Base-by-base conservation (phyloP, 129 eudicot genomes). In the Flaveria linearis region DNA sequence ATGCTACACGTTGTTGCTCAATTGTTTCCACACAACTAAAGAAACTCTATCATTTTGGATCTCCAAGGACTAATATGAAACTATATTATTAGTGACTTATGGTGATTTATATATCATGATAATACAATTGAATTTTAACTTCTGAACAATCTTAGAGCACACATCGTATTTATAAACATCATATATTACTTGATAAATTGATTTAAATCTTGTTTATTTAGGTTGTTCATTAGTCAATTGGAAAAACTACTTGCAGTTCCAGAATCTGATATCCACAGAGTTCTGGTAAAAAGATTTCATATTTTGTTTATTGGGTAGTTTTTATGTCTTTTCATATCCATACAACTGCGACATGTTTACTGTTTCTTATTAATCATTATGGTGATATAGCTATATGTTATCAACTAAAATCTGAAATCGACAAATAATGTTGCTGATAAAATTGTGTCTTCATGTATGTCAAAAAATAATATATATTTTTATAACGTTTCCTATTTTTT, bases 371-470 rank as follows among this genome's bases (percentile, higher is more conserved):
- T 18, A 55, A 55, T 55, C 23, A 17, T 55, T n/a, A 8, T 55
- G 61, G 23, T 55, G 23, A 17, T 8, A 18, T 20, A 55, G 53
- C 53, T 49, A 49, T 49, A 13, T 49, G 5, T 49, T 49, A 49
- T 49, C n/a, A 49, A 49, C n/a, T 14, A 49, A 49, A 14, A 49
- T 49, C 5, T 49, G 53, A 49, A 49, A 49, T 49, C 13, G 53
- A 13, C 53, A 49, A 49, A 49, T 49, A 49, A 49, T 49, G 53
- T 49, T 49, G 95, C 95, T 58, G 88, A 83, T 13, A 83, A 76
- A 76, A 78, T 84, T 93, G 49, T 85, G 92, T 79, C 64, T 0
- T 52, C 89, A 83, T 86, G 98, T 90, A 74, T 60, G 96, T 85
- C 33, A 11, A 26, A 76, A 43, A 61, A 9, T 12, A 45, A 1